Percentiles rank a stretch among this genome's conserved stretches.
Evolutionary conservation across 1,284 basidiomycete genomes (phyloP).

Genomic region (Gomphus bonarii): DNA sequence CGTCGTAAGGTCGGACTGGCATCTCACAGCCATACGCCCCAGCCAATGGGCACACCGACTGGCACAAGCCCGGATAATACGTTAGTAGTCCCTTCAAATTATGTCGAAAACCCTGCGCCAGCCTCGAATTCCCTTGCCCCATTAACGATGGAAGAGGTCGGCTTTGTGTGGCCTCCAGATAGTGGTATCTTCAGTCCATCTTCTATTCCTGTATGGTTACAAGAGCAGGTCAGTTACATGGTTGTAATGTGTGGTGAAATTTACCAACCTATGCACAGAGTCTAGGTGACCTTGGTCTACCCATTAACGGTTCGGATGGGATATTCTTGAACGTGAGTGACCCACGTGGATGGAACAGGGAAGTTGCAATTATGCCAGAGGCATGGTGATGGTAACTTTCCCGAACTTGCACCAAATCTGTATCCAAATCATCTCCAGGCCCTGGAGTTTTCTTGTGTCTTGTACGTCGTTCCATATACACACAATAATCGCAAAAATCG

Average conservation of each 20-base stretch:
- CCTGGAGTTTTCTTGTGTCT: background rate
- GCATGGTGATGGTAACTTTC: constrained; percentile 46
- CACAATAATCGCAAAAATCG: background rate
- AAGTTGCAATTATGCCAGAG: constrained; percentile 63
- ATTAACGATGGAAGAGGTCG: constrained; percentile 59
- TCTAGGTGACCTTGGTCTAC: constrained; percentile 76
- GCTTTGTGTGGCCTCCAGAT: constrained; percentile 66
- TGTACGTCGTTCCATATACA: background rate
- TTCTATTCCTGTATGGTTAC: constrained; percentile 71
- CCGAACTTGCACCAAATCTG: background rate
- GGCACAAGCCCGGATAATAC: constrained; percentile 30
- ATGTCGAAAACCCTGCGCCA: constrained; percentile 29
- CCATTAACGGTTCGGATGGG: constrained; percentile 82
- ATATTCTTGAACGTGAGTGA: constrained; percentile 73
- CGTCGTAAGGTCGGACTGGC: constrained; percentile 73
- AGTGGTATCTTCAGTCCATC: constrained; percentile 63
- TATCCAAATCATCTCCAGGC: background rate
- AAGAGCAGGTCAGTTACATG: constrained; percentile 52
- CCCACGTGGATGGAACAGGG: constrained; percentile 61
- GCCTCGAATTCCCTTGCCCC: constrained; percentile 7
- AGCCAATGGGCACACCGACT: constrained; percentile 35
- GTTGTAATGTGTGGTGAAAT: background rate
- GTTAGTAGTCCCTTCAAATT: constrained; percentile 40
- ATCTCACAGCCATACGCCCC: constrained; percentile 36
- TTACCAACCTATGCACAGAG: constrained; percentile 37